Percentiles rank a stretch among this genome's conserved stretches.
phyloP scores from a whole-genome alignment of 2,329 filamentous ascomycete species.

The Aspergillus brasiliensis region DNA sequence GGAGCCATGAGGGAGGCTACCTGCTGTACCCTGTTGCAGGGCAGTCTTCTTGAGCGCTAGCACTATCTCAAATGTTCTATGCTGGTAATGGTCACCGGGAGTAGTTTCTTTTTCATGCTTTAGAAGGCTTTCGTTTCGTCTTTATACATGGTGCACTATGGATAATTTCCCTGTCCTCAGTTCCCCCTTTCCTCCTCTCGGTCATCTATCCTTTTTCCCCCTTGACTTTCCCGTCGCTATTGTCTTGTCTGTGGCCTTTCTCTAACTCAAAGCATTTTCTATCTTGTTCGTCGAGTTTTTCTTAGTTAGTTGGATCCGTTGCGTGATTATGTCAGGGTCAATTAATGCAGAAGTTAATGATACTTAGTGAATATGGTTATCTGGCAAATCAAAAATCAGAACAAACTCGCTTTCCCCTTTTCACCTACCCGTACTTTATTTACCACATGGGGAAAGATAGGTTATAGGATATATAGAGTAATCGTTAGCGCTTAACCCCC shows the following conservation, averaged over 20 bases:
- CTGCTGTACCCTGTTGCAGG: not conserved
- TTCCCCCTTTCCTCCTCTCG: conserved; percentile 18
- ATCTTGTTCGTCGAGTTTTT: conserved; percentile 22
- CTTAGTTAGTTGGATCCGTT: conserved; percentile 38
- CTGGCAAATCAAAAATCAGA: conserved; percentile 12
- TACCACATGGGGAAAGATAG: no score
- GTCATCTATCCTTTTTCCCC: conserved; percentile 23
- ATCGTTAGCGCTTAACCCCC: no score
- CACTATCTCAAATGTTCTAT: not conserved
- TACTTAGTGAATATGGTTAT: conserved; percentile 18
- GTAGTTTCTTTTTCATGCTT: conserved; percentile 32
- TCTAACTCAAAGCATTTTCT: conserved; percentile 22
- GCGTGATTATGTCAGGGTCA: conserved; percentile 33
- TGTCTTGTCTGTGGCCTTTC: conserved; percentile 12
- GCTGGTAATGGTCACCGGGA: conserved; percentile 21
- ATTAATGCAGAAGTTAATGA: conserved; percentile 41
- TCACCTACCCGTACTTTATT: conserved; percentile 2
- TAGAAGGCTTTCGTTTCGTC: conserved; percentile 36
- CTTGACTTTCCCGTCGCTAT: conserved; percentile 16
- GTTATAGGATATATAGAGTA: no score
- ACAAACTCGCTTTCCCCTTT: not conserved
- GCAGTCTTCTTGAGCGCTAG: conserved; percentile 7
- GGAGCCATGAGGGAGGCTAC: conserved; percentile 6
- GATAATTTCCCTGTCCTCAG: conserved; percentile 24
- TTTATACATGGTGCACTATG: conserved; percentile 31